These are phyloP conservation scores for Cystofilobasidium bisporidii DNA, from an alignment of 768 basidiomycete species.

Conservation along the genomic window DNA sequence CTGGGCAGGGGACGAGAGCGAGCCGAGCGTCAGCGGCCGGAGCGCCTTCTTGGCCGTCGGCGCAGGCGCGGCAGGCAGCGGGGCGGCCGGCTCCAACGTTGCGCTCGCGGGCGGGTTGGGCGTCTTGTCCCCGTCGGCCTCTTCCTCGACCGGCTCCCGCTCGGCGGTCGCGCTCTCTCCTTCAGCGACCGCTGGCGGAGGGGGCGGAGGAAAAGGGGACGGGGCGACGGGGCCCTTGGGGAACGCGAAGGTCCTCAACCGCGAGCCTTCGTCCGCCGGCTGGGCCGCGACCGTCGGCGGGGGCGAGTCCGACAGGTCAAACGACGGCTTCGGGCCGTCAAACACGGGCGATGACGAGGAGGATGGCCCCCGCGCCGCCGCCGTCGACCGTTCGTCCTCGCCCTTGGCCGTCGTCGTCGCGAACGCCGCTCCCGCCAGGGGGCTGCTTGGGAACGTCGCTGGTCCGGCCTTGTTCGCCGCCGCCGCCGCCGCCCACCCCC, in stretches of 20 bases:
- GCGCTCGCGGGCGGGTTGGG: background rate
- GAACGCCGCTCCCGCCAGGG: background rate
- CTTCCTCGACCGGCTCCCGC: constrained; percentile 9
- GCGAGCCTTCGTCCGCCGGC: constrained; percentile 2
- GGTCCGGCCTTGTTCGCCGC: background rate
- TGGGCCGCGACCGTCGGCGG: too few relatives aligned
- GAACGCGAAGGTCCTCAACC: constrained; percentile 21
- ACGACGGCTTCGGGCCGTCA: too few relatives aligned
- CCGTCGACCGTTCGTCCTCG: background rate
- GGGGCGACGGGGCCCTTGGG: constrained; percentile 6
- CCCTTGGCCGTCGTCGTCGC: background rate
- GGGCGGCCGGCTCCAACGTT: background rate
- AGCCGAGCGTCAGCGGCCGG: constrained; percentile 14
- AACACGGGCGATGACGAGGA: background rate
- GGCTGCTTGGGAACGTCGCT: background rate
- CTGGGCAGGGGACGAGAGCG: constrained; percentile 8
- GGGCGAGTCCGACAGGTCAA: too few relatives aligned
- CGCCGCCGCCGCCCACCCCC: background rate
- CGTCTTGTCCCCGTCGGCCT: background rate
- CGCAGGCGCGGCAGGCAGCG: background rate
- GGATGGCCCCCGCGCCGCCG: background rate
- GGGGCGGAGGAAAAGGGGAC: background rate
- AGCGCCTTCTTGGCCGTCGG: background rate
- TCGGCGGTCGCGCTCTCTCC: constrained; percentile 2
- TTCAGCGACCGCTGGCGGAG: background rate